Conservation (phyloP, 345 rosid genomes). For the Syzygium aromaticum region DNA sequence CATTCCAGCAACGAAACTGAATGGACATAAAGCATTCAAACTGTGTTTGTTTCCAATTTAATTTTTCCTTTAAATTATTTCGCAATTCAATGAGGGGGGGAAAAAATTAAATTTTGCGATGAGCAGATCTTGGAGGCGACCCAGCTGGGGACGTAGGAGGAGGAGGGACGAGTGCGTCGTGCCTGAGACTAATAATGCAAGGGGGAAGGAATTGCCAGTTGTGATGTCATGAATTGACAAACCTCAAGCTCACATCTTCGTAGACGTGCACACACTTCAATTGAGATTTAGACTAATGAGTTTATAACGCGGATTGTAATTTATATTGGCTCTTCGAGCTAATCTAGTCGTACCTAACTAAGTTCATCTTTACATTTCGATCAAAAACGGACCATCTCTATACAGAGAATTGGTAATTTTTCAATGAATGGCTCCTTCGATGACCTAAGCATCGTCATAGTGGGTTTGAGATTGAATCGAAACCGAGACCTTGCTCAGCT, state of each 20-base stretch:
- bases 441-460: background rate
- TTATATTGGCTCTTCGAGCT: background rate
- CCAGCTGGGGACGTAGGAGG: background rate
- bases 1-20: too few relatives aligned
- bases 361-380: background rate
- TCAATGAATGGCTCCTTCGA: background rate
- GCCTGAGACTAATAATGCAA: background rate
- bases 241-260: background rate
- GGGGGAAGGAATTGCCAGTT: background rate
- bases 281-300: background rate
- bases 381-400: background rate
- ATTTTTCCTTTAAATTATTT: background rate
- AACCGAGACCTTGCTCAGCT: background rate
- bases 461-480: background rate
- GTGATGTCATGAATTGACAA: background rate
- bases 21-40: too few relatives aligned
- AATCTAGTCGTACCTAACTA: background rate
- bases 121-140: background rate
- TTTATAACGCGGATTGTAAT: background rate
- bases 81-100: background rate
- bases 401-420: background rate
- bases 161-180: background rate
- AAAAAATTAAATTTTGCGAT: background rate
- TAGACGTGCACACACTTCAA: background rate
- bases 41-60: background rate